Base-by-base conservation (phyloP, 495 filamentous ascomycete genomes). In the Penicillium flavigenum region DNA sequence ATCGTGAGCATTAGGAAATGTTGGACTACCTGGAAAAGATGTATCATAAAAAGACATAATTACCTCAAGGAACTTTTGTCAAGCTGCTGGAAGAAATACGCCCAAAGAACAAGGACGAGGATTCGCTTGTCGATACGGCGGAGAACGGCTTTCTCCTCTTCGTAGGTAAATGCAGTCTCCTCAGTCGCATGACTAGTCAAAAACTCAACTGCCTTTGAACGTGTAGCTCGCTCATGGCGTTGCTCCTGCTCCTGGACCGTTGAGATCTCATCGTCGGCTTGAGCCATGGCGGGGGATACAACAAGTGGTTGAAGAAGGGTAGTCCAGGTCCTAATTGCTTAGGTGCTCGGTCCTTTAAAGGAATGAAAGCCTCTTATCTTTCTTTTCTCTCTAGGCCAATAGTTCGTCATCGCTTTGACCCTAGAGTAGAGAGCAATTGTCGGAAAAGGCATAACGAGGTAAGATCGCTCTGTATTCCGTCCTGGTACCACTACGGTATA, bases 81-180 rank as follows among this genome's bases (percentile, higher is more conserved):
- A n/a, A 84, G 73, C 49, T 76, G 79, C 31, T 81, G 77, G 42
- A 83, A 68, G 53, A 69, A 69, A 43, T 73, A 73, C 0, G 69
- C 65, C 16, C 68, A 61, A 2, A 69, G 52, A 0, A 73, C 29
- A 8, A 77, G 63, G 6, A 78, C 75, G 62, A 83, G 73, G 17
- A 82, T 47, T 26, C 77, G 72, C 20, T 59, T 53, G 51, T 83
- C 81, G 42, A 83, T 83, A 51, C 80, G 79, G 17, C 69, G 62
- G 31, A 79, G 47, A 6, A 72, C 66, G 12, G 74, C 51, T 42
- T 74, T 56, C 54, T 78, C 79, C 32, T 77, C 69, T 3, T 78
- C 74, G 43, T 85, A 80, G 2, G 77, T 67, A 46, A 87, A 73
- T 5, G 60, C 59, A 27, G 45, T 29, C 17, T 62, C 56, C 17